Conservation (phyloP, 805 yeast genomes). For the Novakomyces olei region DNA sequence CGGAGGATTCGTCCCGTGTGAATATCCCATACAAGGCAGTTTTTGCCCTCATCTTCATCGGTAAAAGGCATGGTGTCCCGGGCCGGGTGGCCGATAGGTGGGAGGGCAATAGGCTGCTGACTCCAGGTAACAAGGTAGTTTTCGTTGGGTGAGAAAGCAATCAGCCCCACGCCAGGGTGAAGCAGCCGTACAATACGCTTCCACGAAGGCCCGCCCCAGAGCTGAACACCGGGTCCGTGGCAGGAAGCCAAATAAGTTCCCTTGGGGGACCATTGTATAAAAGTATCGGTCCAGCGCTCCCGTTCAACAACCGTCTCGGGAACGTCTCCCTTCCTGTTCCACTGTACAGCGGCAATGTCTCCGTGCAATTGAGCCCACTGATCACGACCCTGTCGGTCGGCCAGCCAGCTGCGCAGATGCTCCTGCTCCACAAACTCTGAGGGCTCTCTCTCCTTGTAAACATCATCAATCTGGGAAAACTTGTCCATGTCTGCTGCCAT, state of each 20-base stretch:
- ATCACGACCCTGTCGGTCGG: constrained; percentile 73
- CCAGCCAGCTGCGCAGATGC: constrained; percentile 74
- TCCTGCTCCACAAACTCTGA: constrained; percentile 22
- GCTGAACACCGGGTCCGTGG: constrained; percentile 84
- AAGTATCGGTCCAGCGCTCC: constrained; percentile 65
- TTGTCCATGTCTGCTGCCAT: constrained; percentile 63
- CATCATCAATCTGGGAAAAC: constrained; percentile 38
- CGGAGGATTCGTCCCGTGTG: constrained; percentile 61
- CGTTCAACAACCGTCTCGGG: constrained; percentile 65
- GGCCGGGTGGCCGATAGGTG: constrained; percentile 42
- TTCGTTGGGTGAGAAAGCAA: constrained; percentile 85
- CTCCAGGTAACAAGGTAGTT: constrained; percentile 77
- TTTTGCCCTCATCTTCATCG: constrained; percentile 75
- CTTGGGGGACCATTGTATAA: constrained; percentile 75
- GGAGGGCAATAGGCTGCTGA: constrained; percentile 54
- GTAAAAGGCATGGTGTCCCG: constrained; percentile 59
- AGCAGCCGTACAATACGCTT: constrained; percentile 51
- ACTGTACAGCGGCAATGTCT: constrained; percentile 62
- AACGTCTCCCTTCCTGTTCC: constrained; percentile 53
- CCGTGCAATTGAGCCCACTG: constrained; percentile 64
- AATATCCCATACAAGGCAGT: constrained; percentile 82
- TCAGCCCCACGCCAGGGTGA: constrained; percentile 72
- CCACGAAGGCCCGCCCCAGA: constrained; percentile 84
- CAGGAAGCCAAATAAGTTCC: constrained; percentile 74
- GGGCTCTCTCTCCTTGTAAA: constrained; percentile 33